Base-by-base conservation (phyloP, 2,329 filamentous ascomycete species). In the Colletotrichum sp. region DNA sequence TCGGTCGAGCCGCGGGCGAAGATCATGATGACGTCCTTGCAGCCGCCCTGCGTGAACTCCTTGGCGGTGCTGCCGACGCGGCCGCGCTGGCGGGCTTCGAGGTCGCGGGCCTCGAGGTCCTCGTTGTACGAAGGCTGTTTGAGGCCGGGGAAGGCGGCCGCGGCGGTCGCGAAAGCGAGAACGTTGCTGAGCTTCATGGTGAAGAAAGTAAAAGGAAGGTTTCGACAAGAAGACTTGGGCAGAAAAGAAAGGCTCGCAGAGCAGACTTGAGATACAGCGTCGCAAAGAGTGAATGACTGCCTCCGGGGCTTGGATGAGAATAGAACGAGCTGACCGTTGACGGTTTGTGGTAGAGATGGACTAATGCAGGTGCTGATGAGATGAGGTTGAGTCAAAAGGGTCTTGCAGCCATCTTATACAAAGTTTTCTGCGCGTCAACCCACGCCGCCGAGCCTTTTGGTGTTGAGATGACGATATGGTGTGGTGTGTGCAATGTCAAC, bases 1-100 rank as follows among this genome's bases (percentile, higher is more conserved):
- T 80, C 77, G 31, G 63, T 74, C 8, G 78, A 76, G 6, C 78
- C 77, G 27, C 78, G 77, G n/a, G 78, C 78, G 47, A 76, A 80
- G 59, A 80, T 27, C 72, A 80, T 74, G 51, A 79, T 77, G 33
- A 79, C 74, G 29, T 77, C 76, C 34, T 75, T 70, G 77, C 78
- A 80, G 34, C 78, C 78, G 43, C 75, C 72, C 11, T 75, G 51
- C 18, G 70, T 76, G 72, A 79, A 79, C 62, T 80, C 78, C 43
- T 78, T 78, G 62, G 77, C 71, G 2, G 70, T 76, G n/a, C 47
- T 57, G 12, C 76, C 76, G 4, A 78, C 76, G 12, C 68, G 71
- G 31, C 65, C 24, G 33, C 59, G 59, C 73, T 78, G 76, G 67
- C 77, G 76, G 13, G 73, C 63, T 24, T 74, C 70, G 36, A 76